Percentiles rank a stretch among this genome's conserved stretches.
Evolutionary conservation across 495 filamentous ascomycete species (phyloP).

Genomic region (Penicillium verhagenii): DNA sequence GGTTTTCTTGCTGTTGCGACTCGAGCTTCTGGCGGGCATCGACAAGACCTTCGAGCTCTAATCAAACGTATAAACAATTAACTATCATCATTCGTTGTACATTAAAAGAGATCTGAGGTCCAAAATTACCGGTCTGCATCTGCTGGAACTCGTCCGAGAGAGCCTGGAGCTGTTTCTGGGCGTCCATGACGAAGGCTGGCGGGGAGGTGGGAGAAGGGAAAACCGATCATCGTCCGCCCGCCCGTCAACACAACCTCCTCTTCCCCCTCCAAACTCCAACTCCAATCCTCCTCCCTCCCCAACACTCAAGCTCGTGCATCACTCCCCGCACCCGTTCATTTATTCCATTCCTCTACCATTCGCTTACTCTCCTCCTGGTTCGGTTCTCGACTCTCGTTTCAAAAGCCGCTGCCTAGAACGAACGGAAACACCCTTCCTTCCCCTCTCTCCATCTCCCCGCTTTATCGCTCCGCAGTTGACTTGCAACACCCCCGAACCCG

Average conservation of each 20-base stretch:
- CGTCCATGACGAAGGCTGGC: constrained; percentile 46
- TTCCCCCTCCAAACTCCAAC: constrained; percentile 9
- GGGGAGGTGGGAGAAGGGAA: constrained; percentile 25
- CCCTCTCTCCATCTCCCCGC: constrained; percentile 24
- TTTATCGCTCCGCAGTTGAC: constrained; percentile 27
- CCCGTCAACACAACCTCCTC: constrained; percentile 30
- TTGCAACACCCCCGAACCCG: constrained; percentile 17
- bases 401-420: constrained; percentile 17
- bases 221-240: constrained; percentile 26
- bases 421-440: constrained; percentile 13
- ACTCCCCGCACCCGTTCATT: constrained; percentile 6
- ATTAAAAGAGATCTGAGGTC: neutral
- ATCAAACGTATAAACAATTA: constrained; percentile 9
- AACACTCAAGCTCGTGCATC: constrained; percentile 1
- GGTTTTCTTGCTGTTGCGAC: constrained; percentile 90
- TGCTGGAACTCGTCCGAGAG: constrained; percentile 86
- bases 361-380: neutral
- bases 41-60: constrained; percentile 76
- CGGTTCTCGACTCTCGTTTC: neutral
- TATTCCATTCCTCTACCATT: neutral
- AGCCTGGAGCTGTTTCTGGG: constrained; percentile 68
- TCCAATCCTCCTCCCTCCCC: constrained; percentile 10
- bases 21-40: constrained; percentile 89
- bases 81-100: neutral
- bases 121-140: constrained; percentile 70